Percentiles rank a stretch among this genome's conserved stretches.
phyloP scores from a whole-genome alignment of 768 basidiomycete species.

The Russula lepida region DNA sequence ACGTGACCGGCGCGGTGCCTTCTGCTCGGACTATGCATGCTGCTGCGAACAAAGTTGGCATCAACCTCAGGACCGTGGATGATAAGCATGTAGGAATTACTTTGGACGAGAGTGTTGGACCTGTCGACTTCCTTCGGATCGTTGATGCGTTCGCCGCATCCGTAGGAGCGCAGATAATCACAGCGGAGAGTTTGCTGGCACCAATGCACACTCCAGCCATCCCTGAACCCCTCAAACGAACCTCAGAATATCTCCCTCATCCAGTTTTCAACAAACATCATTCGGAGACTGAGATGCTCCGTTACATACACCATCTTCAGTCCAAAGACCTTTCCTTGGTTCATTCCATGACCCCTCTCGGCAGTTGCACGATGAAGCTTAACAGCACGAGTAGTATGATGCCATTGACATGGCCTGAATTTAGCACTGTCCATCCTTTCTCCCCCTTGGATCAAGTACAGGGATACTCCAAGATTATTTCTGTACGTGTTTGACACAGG shows the following conservation, averaged over 20 bases:
- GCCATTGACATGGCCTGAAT: slow-evolving; percentile 92
- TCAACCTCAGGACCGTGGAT: slow-evolving; percentile 81
- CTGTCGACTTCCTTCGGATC: slow-evolving; percentile 65
- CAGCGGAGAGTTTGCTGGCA: slow-evolving; percentile 36
- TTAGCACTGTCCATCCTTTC: slow-evolving; percentile 86
- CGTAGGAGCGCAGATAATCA: slow-evolving; percentile 40
- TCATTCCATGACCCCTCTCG: slow-evolving; percentile 93
- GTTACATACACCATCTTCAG: slow-evolving; percentile 90
- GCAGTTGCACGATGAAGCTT: slow-evolving; percentile 96
- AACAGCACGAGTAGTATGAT: slow-evolving; percentile 99
- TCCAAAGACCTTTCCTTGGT: slow-evolving; percentile 92
- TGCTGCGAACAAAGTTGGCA: slow-evolving; percentile 49
- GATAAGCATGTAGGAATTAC: slow-evolving; percentile 74
- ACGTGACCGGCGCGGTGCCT: slow-evolving; percentile 52
- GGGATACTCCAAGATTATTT: slow-evolving; percentile 78
- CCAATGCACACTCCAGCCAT: slow-evolving; percentile 40
- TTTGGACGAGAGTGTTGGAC: slow-evolving; percentile 82
- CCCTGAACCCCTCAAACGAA: slow-evolving; percentile 48
- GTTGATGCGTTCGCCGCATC: slow-evolving; percentile 76
- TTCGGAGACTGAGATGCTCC: slow-evolving; percentile 97
- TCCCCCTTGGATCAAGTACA: slow-evolving; percentile 81
- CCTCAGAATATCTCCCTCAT: slow-evolving; percentile 69
- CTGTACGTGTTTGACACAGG: slow-evolving; percentile 33
- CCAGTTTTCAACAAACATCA: slow-evolving; percentile 95
- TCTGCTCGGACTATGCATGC: slow-evolving; percentile 59